Percentiles rank a stretch among this genome's conserved stretches.
These are phyloP conservation scores for Erigeron canadensis DNA, from an alignment of 129 eudicot species.

Conservation along the genomic window DNA sequence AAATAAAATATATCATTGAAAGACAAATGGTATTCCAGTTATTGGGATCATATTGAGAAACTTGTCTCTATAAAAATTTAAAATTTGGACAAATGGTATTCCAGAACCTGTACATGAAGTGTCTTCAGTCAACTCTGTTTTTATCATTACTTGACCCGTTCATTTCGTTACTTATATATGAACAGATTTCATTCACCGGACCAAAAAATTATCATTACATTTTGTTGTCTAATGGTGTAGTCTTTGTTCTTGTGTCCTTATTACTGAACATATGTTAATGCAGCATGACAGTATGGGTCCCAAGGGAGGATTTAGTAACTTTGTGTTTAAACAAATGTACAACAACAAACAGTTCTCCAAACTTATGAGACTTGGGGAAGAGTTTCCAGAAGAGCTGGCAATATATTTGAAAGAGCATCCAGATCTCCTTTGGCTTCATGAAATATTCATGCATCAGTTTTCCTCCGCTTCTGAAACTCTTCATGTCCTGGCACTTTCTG, in stretches of 20 bases:
- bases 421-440: conserved; percentile 94
- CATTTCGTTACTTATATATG: not conserved
- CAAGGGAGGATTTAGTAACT: conserved; percentile 85
- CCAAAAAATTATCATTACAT: not conserved
- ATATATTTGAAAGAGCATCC: conserved; percentile 70
- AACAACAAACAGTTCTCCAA: conserved; percentile 61
- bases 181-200: not conserved
- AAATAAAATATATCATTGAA: too few relatives aligned
- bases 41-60: too few relatives aligned
- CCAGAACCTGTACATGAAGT: not conserved
- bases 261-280: conserved; percentile 21
- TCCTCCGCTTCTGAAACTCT: conserved; percentile 79
- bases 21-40: too few relatives aligned
- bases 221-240: not conserved
- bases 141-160: not conserved
- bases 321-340: conserved; percentile 76
- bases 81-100: conserved; percentile 9
- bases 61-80: not conserved
- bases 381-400: conserved; percentile 75
- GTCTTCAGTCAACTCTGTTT: not conserved
- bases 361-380: conserved; percentile 89
- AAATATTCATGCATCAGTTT: conserved; percentile 72
- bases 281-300: conserved; percentile 96
- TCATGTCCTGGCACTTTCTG: conserved; percentile 70
- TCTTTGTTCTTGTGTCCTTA: conserved; percentile 10